Evolutionary conservation across 2,329 filamentous ascomycete species (phyloP).

Genomic region (Pezicula carpinea): DNA sequence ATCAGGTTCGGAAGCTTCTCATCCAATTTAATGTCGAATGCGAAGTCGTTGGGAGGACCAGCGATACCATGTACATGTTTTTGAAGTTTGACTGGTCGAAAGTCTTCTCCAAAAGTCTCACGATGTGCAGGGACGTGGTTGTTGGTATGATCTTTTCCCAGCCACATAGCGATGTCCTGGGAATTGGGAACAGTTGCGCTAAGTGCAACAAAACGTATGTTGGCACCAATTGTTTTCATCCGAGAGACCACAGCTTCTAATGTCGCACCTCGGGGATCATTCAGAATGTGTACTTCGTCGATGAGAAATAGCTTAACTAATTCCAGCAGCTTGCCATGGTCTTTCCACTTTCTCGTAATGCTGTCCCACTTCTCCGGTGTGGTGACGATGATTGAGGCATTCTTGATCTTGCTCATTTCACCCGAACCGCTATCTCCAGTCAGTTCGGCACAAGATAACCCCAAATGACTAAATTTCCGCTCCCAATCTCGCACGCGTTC

Average conservation of each 20-base stretch:
- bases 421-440: conserved; percentile 73
- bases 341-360: conserved; percentile 81
- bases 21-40: conserved; percentile 68
- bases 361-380: conserved; percentile 93
- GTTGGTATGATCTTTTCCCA: conserved; percentile 60
- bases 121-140: conserved; percentile 58
- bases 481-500: conserved; percentile 76
- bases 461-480: conserved; percentile 64
- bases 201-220: conserved; percentile 74
- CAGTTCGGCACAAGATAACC: conserved; percentile 67
- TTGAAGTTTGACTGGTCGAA: conserved; percentile 71
- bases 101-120: conserved; percentile 73
- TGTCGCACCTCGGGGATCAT: conserved; percentile 72
- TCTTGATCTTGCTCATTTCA: conserved; percentile 65
- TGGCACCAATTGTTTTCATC: conserved; percentile 75
- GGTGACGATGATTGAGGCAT: conserved; percentile 77
- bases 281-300: conserved; percentile 84
- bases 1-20: conserved; percentile 63
- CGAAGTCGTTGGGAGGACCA: conserved; percentile 62
- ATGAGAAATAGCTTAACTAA: conserved; percentile 78
- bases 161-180: conserved; percentile 73
- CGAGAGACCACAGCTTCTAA: conserved; percentile 80
- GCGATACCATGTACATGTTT: conserved; percentile 70
- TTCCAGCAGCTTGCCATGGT: conserved; percentile 69
- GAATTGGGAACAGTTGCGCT: conserved; percentile 84